A percentile compares a stretch with the other conserved stretches of the same genome.
Evolutionary conservation across 2,329 filamentous ascomycete species (phyloP).

Genomic region (Mycosphaerelloides madeirae): DNA sequence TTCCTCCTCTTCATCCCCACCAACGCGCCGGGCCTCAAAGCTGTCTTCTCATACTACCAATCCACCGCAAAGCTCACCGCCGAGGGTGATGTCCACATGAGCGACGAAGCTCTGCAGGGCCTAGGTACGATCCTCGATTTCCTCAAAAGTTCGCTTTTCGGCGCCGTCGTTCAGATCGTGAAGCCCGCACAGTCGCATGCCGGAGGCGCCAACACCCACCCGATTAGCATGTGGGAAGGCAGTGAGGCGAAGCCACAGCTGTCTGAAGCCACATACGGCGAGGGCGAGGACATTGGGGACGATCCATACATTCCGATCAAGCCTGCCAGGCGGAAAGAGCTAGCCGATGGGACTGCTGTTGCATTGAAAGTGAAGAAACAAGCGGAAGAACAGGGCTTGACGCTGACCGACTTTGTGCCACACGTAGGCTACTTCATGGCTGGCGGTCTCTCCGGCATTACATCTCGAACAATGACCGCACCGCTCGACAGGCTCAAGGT

Average conservation of each 20-base stretch:
- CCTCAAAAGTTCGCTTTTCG: slow-evolving; percentile 69
- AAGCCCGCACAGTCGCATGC: slow-evolving; percentile 18
- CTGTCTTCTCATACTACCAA: slow-evolving; percentile 86
- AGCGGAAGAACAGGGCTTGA: slow-evolving; percentile 24
- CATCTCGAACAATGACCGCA: slow-evolving; percentile 91
- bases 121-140: slow-evolving; percentile 75
- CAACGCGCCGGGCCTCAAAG: slow-evolving; percentile 65
- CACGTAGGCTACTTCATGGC: slow-evolving; percentile 97
- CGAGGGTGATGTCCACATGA: slow-evolving; percentile 90
- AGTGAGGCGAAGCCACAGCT: slow-evolving; percentile 18
- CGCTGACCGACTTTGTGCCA: slow-evolving; percentile 61
- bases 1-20: slow-evolving; percentile 86
- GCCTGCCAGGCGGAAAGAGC: slow-evolving; percentile 31
- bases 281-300: slow-evolving; percentile 19
- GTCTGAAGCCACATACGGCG: slow-evolving; percentile 9
- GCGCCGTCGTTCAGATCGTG: slow-evolving; percentile 59
- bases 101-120: slow-evolving; percentile 84
- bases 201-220: slow-evolving; percentile 13
- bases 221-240: slow-evolving; percentile 21
- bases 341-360: slow-evolving; percentile 2
- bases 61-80: slow-evolving; percentile 83
- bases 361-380: slow-evolving; percentile 7
- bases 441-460: slow-evolving; percentile 87
- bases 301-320: slow-evolving; percentile 33
- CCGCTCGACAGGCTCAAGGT: slow-evolving; percentile 96